Base-by-base conservation (phyloP, 73 alveolate genomes). In the Paramecium pentaurelia region DNA sequence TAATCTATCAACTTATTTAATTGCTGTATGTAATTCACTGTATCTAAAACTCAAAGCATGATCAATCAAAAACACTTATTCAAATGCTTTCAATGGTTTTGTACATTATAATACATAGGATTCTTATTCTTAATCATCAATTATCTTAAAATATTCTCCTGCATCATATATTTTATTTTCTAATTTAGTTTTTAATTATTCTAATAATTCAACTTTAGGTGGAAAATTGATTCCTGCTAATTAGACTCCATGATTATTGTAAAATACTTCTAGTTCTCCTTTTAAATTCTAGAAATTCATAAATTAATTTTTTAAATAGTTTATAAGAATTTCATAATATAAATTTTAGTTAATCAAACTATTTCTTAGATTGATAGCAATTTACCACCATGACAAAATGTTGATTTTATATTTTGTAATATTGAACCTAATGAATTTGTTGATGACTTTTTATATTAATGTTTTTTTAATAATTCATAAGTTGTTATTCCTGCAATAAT, bases 41-140 rank as follows among this genome's bases (percentile, higher is more conserved):
- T 95, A 93, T 89, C 96, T 95, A 94, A 97, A 97, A 64, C 98
- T 98, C 98, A 99, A 96, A 16, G 98, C 97, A 93, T 98, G 99
- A 86, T 98, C 99, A 22, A 98, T 94, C 30, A 98, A 92, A 54
- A 95, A 96, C 60, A 96, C 98, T 47, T 95, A 94, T 37, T 97
- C 96, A 77, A 92, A 86, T 18, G 89, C 80, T 75, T 90, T 92
- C 30, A 97, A 32, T 27, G 95, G 94, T 6, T 64, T 58, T n/a
- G 60, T 88, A 12, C 95, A 27, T 54, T 58, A 60, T 12, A 92
- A 86, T 12, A 49, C 83, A 97, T 86, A 80, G 92, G 97, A 90
- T 92, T 96, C 84, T 92, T 93, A 54, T 86, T 97, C 73, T 95
- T 95, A 47, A 95, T 98, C 93, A 94, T 96, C 92, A 71, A 95